phyloP scores from a whole-genome alignment of 108 stramenopile species.

The Fistulifera solaris region DNA sequence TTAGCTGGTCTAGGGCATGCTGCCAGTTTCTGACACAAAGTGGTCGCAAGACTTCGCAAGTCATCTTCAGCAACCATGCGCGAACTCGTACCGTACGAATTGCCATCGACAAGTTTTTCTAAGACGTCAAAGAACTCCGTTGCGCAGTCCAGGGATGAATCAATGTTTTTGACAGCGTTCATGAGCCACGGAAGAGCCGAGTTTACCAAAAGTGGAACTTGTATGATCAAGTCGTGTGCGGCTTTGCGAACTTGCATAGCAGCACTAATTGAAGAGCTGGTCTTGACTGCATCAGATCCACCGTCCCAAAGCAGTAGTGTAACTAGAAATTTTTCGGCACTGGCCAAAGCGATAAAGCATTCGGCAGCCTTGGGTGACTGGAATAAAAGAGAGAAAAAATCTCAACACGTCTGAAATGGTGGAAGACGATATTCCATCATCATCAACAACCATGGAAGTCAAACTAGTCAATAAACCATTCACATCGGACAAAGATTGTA shows the following conservation, averaged over 20 bases:
- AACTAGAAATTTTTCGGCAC: conserved; percentile 68
- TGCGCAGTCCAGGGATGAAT: conserved; percentile 52
- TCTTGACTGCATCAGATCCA: conserved; percentile 18
- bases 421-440: conserved; percentile 57
- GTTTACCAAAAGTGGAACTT: conserved; percentile 47
- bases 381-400: conserved; percentile 58
- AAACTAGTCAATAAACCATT: conserved; percentile 63
- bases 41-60: conserved; percentile 45
- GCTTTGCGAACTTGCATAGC: conserved; percentile 51
- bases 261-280: conserved; percentile 29
- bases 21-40: conserved; percentile 75
- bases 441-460: conserved; percentile 61
- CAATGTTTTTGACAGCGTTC: conserved; percentile 45
- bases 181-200: conserved; percentile 74
- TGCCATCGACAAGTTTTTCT: conserved; percentile 43
- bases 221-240: conserved; percentile 62
- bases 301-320: conserved; percentile 70
- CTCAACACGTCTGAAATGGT: conserved; percentile 67
- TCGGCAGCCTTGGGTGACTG: conserved; percentile 35
- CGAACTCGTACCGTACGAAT: conserved; percentile 3
- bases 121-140: conserved; percentile 73
- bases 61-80: conserved; percentile 23
- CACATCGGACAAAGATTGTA: conserved; percentile 49
- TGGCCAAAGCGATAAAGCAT: conserved; percentile 52
- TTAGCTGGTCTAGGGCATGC: conserved; percentile 46